Base-by-base conservation (phyloP, 2,329 filamentous ascomycete species). In the Fusarium agapanthi region DNA sequence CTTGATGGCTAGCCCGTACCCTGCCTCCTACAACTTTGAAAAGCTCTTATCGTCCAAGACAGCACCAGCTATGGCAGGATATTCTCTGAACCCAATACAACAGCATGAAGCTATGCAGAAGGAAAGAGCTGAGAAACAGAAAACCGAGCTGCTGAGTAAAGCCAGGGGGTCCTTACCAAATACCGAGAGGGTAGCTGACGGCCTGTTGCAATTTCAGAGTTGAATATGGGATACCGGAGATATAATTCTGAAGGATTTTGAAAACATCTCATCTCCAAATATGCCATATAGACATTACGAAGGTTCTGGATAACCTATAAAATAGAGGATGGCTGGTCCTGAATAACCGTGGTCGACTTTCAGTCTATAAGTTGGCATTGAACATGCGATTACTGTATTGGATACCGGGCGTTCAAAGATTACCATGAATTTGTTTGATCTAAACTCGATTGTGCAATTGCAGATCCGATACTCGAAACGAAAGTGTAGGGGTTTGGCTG, bases 101-200 rank as follows among this genome's bases (percentile, higher is more conserved):
- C 84, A 87, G 68, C 80, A 83, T 37, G 86, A 87, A 72, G 83
- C 82, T 11, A 83, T 86, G 81, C 84, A 85, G 67, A 83, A 83
- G 69, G 81, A 85, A 71, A 80, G 81, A 26, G 79, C 83, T 43
- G 84, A 88, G 61, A 76, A 82, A 51, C 80, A 84, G 60, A 81
- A 84, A 53, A 82, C 82, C 14, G 83, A 84, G 45, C 77, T 86
- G 37, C 71, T 87, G 12, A 80, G 76, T 48, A 84, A 83, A 64
- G 82, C 83, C 7, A 79, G 81, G 13, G 82, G 82, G 14, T 77
- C 79, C 14, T 79, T 81, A 20, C 81, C 79, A 3, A 79, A 82
- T 16, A 79, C 82, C 32, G 79, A 83, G 67, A 81, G 79, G 72
- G 79, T 81, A 15, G 83, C 82, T 20, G 78, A 82, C 65, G 81